Evolutionary conservation across 495 filamentous ascomycete genomes (phyloP), one percentile per base, ranked within the genome.

Genomic region (Elasticomyces elasticus): DNA sequence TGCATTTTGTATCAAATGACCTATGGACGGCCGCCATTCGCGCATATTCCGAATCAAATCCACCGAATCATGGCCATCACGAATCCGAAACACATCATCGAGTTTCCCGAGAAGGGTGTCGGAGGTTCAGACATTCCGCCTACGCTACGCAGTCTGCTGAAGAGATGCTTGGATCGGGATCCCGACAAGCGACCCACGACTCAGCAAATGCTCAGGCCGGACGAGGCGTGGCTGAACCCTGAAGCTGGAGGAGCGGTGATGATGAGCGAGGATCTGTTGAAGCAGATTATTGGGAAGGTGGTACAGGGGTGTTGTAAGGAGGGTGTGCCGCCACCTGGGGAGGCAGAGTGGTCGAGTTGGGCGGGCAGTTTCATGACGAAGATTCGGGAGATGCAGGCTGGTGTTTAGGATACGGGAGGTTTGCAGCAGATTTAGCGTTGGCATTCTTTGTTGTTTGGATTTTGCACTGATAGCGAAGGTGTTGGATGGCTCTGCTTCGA

Each of bases 1-100:
- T 97, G 92, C 64, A 97, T 98, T 51, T 70, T 98, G 23, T 97
- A 94, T 69, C 92, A 97, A 69, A 94, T 98, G 88, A 85, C 88
- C 0, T 97, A 97, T 67, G 91, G 91, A 40, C 78, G 83, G 27
- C 86, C 89, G 7, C 92, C 92, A 3, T 98, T 98, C 61, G 88
- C 86, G 10, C 89, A 95, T 64, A 94, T 98, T 58, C 72, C 79
- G 13, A 87, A 89, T 70, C 86, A 85, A 66, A 84, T 89, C 67
- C 70, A 75, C 17, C 78, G 84, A 7, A 77, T 85, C 54, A 72
- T 81, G 72, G 89, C 90, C 15, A 98, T 98, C 66, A 89, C 90
- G 46, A 90, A 96, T 64, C 91, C 84, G 49, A 77, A 80, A 35
- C 81, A 94, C 65, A 71, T 74, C 28, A 92, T 98, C 67, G 83